Conservation (phyloP, 2,329 filamentous ascomycete genomes). For the Xylaria multiplex region DNA sequence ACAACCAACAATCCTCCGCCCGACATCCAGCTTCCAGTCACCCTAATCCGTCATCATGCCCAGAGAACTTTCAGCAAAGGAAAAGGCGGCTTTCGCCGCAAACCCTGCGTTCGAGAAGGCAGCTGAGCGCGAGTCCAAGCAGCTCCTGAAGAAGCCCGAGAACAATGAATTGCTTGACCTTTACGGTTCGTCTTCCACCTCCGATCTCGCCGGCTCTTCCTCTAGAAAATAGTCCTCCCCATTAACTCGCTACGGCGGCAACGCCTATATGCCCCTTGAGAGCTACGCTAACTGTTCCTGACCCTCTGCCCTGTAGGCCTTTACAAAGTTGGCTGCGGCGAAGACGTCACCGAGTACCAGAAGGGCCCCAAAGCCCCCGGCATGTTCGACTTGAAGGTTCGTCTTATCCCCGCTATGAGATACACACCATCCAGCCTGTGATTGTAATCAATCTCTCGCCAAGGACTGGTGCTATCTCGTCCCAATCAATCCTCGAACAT, state of each 20-base stretch:
- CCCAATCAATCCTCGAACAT: background rate
- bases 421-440: background rate
- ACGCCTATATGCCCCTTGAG: background rate
- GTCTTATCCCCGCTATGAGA: conserved; percentile 3
- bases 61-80: conserved; percentile 23
- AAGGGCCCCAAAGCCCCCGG: conserved; percentile 59
- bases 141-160: conserved; percentile 71
- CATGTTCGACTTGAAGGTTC: conserved; percentile 76
- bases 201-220: background rate
- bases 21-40: too few species aligned
- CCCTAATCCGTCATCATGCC: conserved; percentile 26
- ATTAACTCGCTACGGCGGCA: background rate
- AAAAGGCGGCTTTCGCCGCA: conserved; percentile 27
- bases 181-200: conserved; percentile 60
- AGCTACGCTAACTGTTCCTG: background rate
- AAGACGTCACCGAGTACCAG: conserved; percentile 66
- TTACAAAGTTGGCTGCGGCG: conserved; percentile 67
- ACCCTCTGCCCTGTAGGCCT: conserved; percentile 54
- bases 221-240: background rate
- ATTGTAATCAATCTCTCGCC: background rate
- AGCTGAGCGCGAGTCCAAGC: conserved; percentile 65
- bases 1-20: background rate
- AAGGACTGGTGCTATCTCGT: background rate
- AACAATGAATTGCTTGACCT: conserved; percentile 73
- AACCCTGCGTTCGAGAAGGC: conserved; percentile 37